phyloP scores from a whole-genome alignment of 352 stramenopile genomes.

The Globisporangium polare region DNA sequence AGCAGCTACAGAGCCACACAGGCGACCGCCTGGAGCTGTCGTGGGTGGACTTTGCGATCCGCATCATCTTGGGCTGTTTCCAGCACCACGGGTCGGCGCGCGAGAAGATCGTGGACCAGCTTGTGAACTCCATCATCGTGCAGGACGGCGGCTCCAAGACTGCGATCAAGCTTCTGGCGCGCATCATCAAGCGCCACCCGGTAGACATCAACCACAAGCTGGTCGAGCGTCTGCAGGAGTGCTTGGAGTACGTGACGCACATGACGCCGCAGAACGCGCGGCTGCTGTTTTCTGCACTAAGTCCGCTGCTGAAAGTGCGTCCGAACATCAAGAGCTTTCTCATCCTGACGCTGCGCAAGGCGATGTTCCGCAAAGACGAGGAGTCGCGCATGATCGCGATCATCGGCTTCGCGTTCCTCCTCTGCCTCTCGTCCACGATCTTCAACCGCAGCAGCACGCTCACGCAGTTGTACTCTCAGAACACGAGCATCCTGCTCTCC shows the following conservation, averaged over 20 bases:
- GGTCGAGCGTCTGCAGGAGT: conserved; percentile 35
- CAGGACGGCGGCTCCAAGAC: conserved; percentile 23
- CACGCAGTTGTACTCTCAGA: conserved; percentile 52
- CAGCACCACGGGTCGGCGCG: conserved; percentile 29
- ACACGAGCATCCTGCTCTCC: conserved; percentile 28
- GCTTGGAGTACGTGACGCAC: conserved; percentile 49
- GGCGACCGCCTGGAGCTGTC: neutral
- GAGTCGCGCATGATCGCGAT: conserved; percentile 45
- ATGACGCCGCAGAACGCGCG: conserved; percentile 26
- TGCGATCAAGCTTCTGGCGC: conserved; percentile 30
- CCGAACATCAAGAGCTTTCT: conserved; percentile 42
- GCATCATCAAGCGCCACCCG: conserved; percentile 37
- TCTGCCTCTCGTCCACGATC: conserved; percentile 36
- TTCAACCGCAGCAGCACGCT: conserved; percentile 36
- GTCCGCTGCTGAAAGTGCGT: conserved; percentile 32
- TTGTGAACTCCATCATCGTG: conserved; percentile 47
- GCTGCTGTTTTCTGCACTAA: conserved; percentile 30
- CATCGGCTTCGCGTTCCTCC: conserved; percentile 34
- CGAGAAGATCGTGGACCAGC: conserved; percentile 30
- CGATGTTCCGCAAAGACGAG: conserved; percentile 60
- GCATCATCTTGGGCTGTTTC: conserved; percentile 45
- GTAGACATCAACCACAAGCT: conserved; percentile 32
- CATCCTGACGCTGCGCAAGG: conserved; percentile 52
- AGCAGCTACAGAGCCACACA: neutral
- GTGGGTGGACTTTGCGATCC: conserved; percentile 39